A percentile compares a stretch with the other conserved stretches of the same genome.
Conservation (phyloP, 441 rosid species). For the Breynia disticha region DNA sequence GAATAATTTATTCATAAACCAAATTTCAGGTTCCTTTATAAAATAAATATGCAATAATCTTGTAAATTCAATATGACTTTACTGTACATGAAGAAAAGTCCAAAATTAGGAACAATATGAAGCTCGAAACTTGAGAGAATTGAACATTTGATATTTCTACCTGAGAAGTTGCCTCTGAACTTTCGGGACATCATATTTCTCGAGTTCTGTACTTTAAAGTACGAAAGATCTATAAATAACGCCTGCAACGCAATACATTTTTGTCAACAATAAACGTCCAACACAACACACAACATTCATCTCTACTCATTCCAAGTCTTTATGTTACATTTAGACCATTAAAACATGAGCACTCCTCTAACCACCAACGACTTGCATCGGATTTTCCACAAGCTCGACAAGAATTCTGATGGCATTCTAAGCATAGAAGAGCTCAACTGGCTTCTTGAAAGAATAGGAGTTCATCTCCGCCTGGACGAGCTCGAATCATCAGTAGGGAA, state of each 20-base stretch:
- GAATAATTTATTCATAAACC: too few relatives aligned
- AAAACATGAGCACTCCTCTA: conserved; percentile 29
- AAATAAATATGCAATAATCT: too few relatives aligned
- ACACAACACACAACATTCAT: too few relatives aligned
- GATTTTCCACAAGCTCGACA: conserved; percentile 59
- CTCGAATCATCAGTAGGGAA: conserved; percentile 50
- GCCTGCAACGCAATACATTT: background rate
- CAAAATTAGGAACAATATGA: background rate
- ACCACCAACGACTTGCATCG: conserved; percentile 35
- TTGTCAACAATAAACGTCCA: background rate
- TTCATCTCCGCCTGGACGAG: conserved; percentile 29
- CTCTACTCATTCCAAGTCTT: too few relatives aligned
- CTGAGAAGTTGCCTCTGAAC: background rate
- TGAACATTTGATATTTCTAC: background rate
- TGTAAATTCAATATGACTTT: too few relatives aligned
- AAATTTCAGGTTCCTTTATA: too few relatives aligned
- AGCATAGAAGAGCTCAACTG: conserved; percentile 61
- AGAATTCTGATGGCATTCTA: conserved; percentile 51
- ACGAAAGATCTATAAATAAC: background rate
- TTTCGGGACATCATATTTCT: too few relatives aligned
- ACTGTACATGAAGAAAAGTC: background rate
- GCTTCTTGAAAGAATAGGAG: conserved; percentile 47
- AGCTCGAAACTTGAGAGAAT: too few relatives aligned
- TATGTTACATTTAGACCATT: background rate
- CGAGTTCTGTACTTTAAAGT: too few relatives aligned